A percentile compares a stretch with the other conserved stretches of the same genome.
These are phyloP conservation scores for Flaveria brownii DNA, from an alignment of 129 eudicot genomes.

Conservation along the genomic window DNA sequence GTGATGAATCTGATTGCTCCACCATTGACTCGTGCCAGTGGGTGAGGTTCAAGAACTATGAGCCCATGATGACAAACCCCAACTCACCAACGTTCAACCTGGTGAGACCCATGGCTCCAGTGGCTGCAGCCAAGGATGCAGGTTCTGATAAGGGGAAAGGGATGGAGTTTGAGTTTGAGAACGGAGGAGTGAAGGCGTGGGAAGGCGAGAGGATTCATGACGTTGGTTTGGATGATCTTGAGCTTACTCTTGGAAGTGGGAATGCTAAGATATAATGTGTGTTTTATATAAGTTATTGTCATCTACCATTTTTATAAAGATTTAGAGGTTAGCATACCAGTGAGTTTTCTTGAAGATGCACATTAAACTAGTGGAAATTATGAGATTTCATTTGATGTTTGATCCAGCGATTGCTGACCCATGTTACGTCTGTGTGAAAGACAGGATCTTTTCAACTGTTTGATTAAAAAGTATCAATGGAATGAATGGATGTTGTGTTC, in stretches of 20 bases:
- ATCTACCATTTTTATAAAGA: conserved; percentile 20
- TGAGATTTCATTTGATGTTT: conserved; percentile 29
- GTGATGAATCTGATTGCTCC: conserved; percentile 89
- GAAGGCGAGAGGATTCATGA: conserved; percentile 98
- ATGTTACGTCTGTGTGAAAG: conserved; percentile 36
- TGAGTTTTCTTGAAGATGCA: conserved; percentile 36
- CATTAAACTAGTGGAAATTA: conserved; percentile 29
- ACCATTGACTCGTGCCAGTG: conserved; percentile 89
- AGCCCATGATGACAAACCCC: conserved; percentile 47
- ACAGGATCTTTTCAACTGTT: conserved; percentile 35
- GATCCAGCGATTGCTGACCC: conserved; percentile 26
- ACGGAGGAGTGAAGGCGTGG: conserved; percentile 86
- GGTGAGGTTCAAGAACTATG: conserved; percentile 71
- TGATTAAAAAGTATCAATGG: conserved; percentile 26
- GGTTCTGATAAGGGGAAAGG: conserved; percentile 60
- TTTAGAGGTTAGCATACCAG: conserved; percentile 31
- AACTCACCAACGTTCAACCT: conserved; percentile 89
- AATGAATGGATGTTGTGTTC: conserved; percentile 27
- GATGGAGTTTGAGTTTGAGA: conserved; percentile 68
- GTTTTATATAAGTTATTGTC: conserved; percentile 18
- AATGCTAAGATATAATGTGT: conserved; percentile 30
- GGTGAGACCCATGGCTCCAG: conserved; percentile 54
- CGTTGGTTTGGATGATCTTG: conserved; percentile 92
- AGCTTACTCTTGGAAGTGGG: conserved; percentile 92
- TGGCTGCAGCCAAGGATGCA: conserved; percentile 37